A percentile compares a stretch with the other conserved stretches of the same genome.
phyloP scores from a whole-genome alignment of 1,139 yeast species.

The Taphrina populina region DNA sequence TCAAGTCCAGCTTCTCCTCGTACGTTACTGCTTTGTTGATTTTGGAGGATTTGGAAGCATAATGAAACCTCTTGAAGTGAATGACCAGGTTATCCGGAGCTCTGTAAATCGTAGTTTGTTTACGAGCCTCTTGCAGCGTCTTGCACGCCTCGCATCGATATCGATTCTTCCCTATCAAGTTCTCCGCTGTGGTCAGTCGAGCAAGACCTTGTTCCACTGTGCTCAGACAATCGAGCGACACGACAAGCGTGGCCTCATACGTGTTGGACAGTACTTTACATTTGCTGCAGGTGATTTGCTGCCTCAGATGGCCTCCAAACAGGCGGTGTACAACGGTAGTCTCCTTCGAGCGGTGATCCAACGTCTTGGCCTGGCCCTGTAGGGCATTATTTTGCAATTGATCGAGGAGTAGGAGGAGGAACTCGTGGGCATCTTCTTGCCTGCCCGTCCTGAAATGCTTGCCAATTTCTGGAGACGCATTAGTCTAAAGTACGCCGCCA shows the following conservation, averaged over 20 bases:
- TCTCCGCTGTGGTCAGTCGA: conserved; percentile 39
- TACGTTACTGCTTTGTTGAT: conserved; percentile 83
- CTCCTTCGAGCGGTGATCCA: conserved; percentile 44
- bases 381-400: conserved; percentile 38
- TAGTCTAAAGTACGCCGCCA: too few species aligned
- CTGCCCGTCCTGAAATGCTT: conserved; percentile 38
- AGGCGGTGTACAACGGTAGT: conserved; percentile 83
- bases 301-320: conserved; percentile 86
- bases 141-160: conserved; percentile 88
- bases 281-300: conserved; percentile 74
- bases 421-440: conserved; percentile 97
- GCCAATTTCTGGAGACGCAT: conserved; percentile 37
- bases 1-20: conserved; percentile 71
- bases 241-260: conserved; percentile 88
- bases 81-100: conserved; percentile 87
- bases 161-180: conserved; percentile 42
- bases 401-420: conserved; percentile 48
- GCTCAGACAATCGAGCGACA: conserved; percentile 58
- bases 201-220: conserved; percentile 38
- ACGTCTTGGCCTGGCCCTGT: conserved; percentile 30
- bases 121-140: conserved; percentile 70
- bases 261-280: conserved; percentile 85
- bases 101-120: conserved; percentile 67
- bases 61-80: conserved; percentile 86
- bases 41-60: conserved; percentile 56